These are phyloP conservation scores for Coix lacrymajobi DNA, from an alignment of 176 grass and related monocot genomes.

Conservation along the genomic window DNA sequence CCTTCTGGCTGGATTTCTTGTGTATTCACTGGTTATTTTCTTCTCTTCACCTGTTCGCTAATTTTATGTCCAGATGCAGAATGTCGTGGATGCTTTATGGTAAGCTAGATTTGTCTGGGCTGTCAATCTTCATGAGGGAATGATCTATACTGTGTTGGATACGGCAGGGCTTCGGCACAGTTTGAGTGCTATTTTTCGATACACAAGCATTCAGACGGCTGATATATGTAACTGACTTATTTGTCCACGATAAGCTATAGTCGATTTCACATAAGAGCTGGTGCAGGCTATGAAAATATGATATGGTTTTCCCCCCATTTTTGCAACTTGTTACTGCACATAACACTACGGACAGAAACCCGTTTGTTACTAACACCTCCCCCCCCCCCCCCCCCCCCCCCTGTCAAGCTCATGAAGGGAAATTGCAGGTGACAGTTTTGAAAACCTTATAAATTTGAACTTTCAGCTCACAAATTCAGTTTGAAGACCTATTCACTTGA, in stretches of 20 bases:
- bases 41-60: slow-evolving; percentile 92
- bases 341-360: background rate
- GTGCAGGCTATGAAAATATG: background rate
- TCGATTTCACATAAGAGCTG: background rate
- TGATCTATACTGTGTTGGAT: background rate
- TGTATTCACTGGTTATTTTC: slow-evolving; percentile 98
- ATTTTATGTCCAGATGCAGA: slow-evolving; percentile 8
- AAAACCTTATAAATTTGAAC: background rate
- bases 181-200: slow-evolving; percentile 10
- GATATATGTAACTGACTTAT: background rate
- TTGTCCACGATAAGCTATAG: background rate
- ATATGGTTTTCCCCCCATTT: background rate
- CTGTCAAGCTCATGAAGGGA: no score
- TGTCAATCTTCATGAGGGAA: background rate
- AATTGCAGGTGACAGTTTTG: background rate
- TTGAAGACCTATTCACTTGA: no score
- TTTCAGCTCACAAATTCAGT: background rate
- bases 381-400: no score
- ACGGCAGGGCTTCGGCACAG: background rate
- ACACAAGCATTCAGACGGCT: background rate
- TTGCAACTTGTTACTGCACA: background rate
- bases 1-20: slow-evolving; percentile 88
- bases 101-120: background rate
- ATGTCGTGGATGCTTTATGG: background rate
- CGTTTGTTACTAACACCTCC: no score